Percentiles rank a stretch among this genome's conserved stretches.
phyloP scores from a whole-genome alignment of 441 rosid species.

The Mallotus repandus region DNA sequence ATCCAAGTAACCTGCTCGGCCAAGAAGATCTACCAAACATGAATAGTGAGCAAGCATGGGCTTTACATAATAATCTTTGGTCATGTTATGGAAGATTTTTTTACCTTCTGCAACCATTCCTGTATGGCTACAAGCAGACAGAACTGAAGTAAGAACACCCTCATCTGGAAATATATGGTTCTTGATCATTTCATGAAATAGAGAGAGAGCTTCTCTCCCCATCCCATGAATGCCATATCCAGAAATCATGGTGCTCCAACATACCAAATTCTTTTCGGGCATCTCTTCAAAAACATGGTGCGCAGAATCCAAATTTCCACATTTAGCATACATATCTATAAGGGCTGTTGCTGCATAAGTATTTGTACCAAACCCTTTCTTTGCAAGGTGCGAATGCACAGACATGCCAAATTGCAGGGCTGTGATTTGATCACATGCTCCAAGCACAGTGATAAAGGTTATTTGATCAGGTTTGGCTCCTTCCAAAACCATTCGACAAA shows the following conservation, averaged over 20 bases:
- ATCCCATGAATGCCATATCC: slow-evolving; percentile 41
- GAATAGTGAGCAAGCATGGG: slow-evolving; percentile 35
- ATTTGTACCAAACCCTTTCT: slow-evolving; percentile 28
- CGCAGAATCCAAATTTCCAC: slow-evolving; percentile 33
- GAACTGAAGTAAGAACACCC: slow-evolving; percentile 33
- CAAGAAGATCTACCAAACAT: slow-evolving; percentile 40
- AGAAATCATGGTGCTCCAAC: slow-evolving; percentile 41
- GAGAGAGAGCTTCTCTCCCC: slow-evolving; percentile 31
- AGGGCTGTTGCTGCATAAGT: slow-evolving; percentile 32
- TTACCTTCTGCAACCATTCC: slow-evolving; percentile 36
- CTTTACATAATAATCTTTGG: slow-evolving; percentile 18
- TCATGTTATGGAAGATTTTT: slow-evolving; percentile 29
- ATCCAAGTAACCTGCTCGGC: slow-evolving; percentile 36
- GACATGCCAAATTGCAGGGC: slow-evolving; percentile 36
- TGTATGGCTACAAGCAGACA: slow-evolving; percentile 42
- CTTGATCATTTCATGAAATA: slow-evolving; percentile 33
- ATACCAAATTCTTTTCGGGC: slow-evolving; percentile 24
- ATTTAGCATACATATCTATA: slow-evolving; percentile 41
- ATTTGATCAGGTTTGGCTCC: slow-evolving; percentile 29
- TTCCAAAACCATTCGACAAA: slow-evolving; percentile 26
- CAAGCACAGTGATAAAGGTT: slow-evolving; percentile 30
- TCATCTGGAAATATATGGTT: slow-evolving; percentile 28
- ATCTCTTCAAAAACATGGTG: slow-evolving; percentile 24
- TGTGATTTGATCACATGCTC: slow-evolving; percentile 36
- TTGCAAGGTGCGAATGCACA: slow-evolving; percentile 30